phyloP scores from a whole-genome alignment of 495 filamentous ascomycete genomes.

The Ramalina intermedia region DNA sequence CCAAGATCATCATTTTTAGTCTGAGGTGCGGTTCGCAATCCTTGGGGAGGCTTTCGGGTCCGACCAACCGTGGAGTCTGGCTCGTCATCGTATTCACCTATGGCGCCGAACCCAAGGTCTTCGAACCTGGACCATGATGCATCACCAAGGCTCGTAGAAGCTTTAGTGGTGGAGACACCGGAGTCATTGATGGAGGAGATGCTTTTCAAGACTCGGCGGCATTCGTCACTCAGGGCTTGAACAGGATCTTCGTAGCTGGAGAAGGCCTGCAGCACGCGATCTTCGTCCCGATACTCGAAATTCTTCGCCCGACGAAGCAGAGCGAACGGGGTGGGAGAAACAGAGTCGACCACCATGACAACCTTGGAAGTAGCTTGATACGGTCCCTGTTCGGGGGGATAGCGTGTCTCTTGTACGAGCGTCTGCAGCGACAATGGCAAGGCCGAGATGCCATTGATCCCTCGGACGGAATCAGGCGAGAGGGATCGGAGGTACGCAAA shows the following conservation, averaged over 20 bases:
- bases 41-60: conserved; percentile 19
- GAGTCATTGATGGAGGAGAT: conserved; percentile 86
- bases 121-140: conserved; percentile 94
- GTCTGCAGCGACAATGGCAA: conserved; percentile 83
- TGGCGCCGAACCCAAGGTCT: conserved; percentile 76
- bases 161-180: conserved; percentile 47
- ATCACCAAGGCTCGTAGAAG: conserved; percentile 57
- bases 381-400: conserved; percentile 72
- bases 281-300: conserved; percentile 86
- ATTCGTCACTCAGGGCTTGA: conserved; percentile 81
- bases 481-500: conserved; percentile 91
- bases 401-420: conserved; percentile 83
- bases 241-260: conserved; percentile 83
- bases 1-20: conserved; percentile 50
- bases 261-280: conserved; percentile 66
- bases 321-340: conserved; percentile 89
- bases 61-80: conserved; percentile 18
- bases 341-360: conserved; percentile 90
- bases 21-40: conserved; percentile 45
- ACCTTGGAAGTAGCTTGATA: conserved; percentile 75
- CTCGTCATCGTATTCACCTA: conserved; percentile 56
- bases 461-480: conserved; percentile 57
- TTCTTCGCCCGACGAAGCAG: conserved; percentile 82
- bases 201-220: conserved; percentile 71
- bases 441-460: conserved; percentile 60